Base-by-base conservation (phyloP, 768 basidiomycete genomes). In the Trametopsis cervina region DNA sequence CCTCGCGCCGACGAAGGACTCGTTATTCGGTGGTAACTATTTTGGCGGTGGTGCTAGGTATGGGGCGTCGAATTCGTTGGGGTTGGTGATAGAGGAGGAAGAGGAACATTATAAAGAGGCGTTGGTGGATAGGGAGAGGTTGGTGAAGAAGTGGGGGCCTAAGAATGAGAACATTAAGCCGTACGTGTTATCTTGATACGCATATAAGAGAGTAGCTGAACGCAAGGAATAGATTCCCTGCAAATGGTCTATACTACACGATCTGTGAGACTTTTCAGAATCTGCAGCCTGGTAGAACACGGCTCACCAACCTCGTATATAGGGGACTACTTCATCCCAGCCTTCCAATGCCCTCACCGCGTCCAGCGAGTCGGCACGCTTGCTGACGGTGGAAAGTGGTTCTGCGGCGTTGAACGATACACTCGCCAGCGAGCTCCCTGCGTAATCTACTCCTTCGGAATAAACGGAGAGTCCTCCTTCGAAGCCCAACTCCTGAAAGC, bases 101-200 rank as follows among this genome's bases (percentile, higher is more conserved):
- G 59, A 52, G 20, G n/a, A 13, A 4, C 70, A 73, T 18, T 82
- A 82, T 50, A 62, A 69, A 37, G 72, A 70, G 53, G 44, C 67
- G 12, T 57, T 78, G 2, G 45, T 50, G 23, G 63, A 71, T 33
- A 64, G 80, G 35, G 63, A 72, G 47, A 69, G 63, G 21, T 64
- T 82, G 47, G 77, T 82, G 56, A 64, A 68, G 50, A 74, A 69
- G 55, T 80, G 74, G 63, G 81, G 80, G 0, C 76, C 79, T 15
- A 67, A 63, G 0, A 60, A 75, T 10, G 68, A 69, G 37, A 72
- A 78, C 38, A 67, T 81, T 24, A 60, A 48, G 20, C 64, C 75
- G 79, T 76, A 50, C 45, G 74, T 65, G 24, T n/a, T 41, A n/a
- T 25, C 13, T 17, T 20, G 27, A 1, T 24, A 44, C 9, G 11